A percentile compares a stretch with the other conserved stretches of the same genome.
phyloP scores from a whole-genome alignment of 2,329 filamentous ascomycete species.

The Penicillium sp. region DNA sequence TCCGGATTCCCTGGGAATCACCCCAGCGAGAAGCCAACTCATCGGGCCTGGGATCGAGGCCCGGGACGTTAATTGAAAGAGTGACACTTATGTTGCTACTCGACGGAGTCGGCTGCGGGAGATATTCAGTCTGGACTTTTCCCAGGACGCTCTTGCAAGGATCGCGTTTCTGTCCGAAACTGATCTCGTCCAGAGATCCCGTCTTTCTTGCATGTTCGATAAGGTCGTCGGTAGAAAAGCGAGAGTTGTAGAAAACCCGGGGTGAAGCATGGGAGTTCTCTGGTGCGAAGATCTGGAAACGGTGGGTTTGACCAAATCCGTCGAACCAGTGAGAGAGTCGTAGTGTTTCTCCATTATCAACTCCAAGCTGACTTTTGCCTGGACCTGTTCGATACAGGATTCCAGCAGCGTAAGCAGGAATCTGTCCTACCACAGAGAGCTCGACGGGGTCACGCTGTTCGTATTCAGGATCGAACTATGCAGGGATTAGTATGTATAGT shows the following conservation, averaged over 20 bases:
- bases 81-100: constrained; percentile 59
- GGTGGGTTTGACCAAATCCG: constrained; percentile 60
- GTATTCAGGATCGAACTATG: constrained; percentile 58
- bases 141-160: constrained; percentile 65
- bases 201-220: constrained; percentile 53
- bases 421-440: constrained; percentile 55
- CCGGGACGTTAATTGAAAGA: constrained; percentile 57
- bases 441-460: constrained; percentile 59
- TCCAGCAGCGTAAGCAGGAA: constrained; percentile 64
- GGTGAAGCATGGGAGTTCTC: constrained; percentile 24
- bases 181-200: constrained; percentile 50
- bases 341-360: constrained; percentile 50
- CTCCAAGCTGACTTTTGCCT: constrained; percentile 56
- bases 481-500: constrained; percentile 9
- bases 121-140: constrained; percentile 45
- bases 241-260: constrained; percentile 61
- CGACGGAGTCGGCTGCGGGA: constrained; percentile 46
- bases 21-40: constrained; percentile 19
- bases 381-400: constrained; percentile 67
- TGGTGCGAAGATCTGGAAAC: constrained; percentile 56
- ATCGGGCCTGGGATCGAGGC: constrained; percentile 31
- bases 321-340: constrained; percentile 72
- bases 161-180: constrained; percentile 64
- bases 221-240: constrained; percentile 56
- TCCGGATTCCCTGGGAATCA: constrained; percentile 36